A percentile compares a stretch with the other conserved stretches of the same genome.
Conservation (phyloP, 371 early-diverging fungal genomes). For the Parasitella parasitica region DNA sequence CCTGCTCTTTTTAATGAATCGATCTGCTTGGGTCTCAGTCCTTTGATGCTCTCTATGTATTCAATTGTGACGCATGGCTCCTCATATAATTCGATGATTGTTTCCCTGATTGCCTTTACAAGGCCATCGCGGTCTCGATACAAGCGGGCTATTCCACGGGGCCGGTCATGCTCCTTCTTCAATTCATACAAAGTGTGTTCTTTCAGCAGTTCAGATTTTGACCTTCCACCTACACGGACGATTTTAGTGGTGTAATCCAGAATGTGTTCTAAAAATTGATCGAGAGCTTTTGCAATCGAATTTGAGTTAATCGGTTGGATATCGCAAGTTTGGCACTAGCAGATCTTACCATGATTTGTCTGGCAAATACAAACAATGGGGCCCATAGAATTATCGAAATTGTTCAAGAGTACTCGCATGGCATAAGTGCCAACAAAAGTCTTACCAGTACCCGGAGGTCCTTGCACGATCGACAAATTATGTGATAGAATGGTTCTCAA, state of each 20-base stretch:
- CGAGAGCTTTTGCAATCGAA: slow-evolving; percentile 64
- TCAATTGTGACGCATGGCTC: slow-evolving; percentile 53
- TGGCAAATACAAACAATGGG: slow-evolving; percentile 69
- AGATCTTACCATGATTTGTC: slow-evolving; percentile 68
- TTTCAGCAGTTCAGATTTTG: slow-evolving; percentile 49
- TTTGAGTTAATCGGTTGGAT: no score
- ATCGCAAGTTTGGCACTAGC: no score
- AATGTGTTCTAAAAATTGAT: slow-evolving; percentile 69
- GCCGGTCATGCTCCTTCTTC: slow-evolving; percentile 30
- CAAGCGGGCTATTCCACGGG: slow-evolving; percentile 29
- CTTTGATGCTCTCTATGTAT: slow-evolving; percentile 31
- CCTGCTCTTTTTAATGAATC: slow-evolving; percentile 37
- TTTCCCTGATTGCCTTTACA: slow-evolving; percentile 27
- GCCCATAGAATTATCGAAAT: slow-evolving; percentile 36
- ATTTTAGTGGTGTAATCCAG: slow-evolving; percentile 45
- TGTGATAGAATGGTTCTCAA: slow-evolving; percentile 51
- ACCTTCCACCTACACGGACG: slow-evolving; percentile 65
- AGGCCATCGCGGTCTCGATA: slow-evolving; percentile 43
- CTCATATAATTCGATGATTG: slow-evolving; percentile 48
- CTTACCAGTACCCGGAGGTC: slow-evolving; percentile 78
- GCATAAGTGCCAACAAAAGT: slow-evolving; percentile 68
- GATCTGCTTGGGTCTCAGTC: slow-evolving; percentile 40
- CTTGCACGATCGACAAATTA: slow-evolving; percentile 60
- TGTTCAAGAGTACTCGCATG: slow-evolving; percentile 53
- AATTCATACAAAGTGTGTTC: slow-evolving; percentile 47